Conservation (phyloP, 108 stramenopile species). For the Nitzschia inconspicua region DNA sequence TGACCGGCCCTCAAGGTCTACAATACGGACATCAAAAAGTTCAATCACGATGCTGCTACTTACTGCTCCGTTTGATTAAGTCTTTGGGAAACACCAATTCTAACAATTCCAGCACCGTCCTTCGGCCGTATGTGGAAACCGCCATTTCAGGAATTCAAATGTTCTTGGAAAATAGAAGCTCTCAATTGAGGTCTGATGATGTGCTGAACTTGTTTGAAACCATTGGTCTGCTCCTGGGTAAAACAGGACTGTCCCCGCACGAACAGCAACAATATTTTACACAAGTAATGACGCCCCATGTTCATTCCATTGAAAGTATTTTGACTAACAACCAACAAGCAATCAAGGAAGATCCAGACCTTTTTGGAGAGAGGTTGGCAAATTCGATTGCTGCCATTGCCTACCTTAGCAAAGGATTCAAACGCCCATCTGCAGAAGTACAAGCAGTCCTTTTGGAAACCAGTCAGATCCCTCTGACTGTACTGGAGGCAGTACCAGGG, state of each 20-base stretch:
- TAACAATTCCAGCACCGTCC: conserved; percentile 1
- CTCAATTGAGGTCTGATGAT: conserved; percentile 56
- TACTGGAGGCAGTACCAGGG: conserved; percentile 41
- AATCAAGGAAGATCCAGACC: conserved; percentile 37
- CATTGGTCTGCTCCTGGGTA: conserved; percentile 69
- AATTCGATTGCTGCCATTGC: conserved; percentile 66
- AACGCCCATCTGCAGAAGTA: conserved; percentile 46
- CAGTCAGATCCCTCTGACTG: conserved; percentile 32
- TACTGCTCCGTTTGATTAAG: conserved; percentile 56
- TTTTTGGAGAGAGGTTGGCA: conserved; percentile 41
- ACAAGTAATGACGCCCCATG: conserved; percentile 65
- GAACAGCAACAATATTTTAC: conserved; percentile 55
- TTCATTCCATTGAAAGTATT: conserved; percentile 51
- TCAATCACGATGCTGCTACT: conserved; percentile 60
- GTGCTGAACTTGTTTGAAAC: conserved; percentile 71
- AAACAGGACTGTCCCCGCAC: conserved; percentile 47
- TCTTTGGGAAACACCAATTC: conserved; percentile 29
- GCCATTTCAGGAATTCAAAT: conserved; percentile 62
- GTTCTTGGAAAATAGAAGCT: conserved; percentile 43
- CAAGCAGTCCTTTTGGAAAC: conserved; percentile 60
- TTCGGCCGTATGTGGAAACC: conserved; percentile 63
- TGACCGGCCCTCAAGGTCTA: conserved; percentile 56
- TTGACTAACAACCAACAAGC: conserved; percentile 31
- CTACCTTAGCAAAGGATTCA: conserved; percentile 69
- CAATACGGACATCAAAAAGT: conserved; percentile 54